Evolutionary conservation across 148 eudicot species (phyloP), one percentile per base, ranked within the genome.

Genomic region (Persicaria tinctoria): DNA sequence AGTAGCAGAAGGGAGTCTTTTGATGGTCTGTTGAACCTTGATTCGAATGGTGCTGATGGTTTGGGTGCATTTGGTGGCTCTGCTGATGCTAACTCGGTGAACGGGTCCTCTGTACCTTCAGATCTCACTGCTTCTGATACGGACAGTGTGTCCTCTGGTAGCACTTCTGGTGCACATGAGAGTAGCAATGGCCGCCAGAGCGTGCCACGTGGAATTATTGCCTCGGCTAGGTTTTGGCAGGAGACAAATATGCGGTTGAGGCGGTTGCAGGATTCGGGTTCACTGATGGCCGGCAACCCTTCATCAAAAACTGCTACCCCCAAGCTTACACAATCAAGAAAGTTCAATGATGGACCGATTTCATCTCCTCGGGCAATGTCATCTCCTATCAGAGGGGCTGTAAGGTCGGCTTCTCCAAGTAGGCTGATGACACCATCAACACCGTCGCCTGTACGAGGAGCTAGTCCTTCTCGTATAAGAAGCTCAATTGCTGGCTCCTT

Each of bases 101-200:
- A 84, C 83, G 89, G 84, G 41, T 78, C 88, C 38, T 87, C 85
- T 17, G 80, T 80, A 64, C 86, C 84, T 7, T 87, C 89, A 78
- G 98, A 91, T 86, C 86, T 84, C 62, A 85, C 89, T 9, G 89
- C 90, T 32, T 93, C 96, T 6, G 97, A 93, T 86, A 81, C 97
- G 5, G 98, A 95, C n/a, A 95, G 98, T 79, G 87, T 90, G 55
- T 95, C 98, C 73, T 95, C 97, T 9, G 97, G 91, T 74, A 95
- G 98, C 75, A 88, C 91, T 75, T 90, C 97, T 27, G 96, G 90
- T 45, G 80, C 86, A 17, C 92, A 86, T 78, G 98, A 90, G 38
- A 84, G 86, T 73, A 77, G 73, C 76, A 59, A 83, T 23, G 80
- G 72, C 44, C 77, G 75, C 41, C 84, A 82, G 47, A 78, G 70